Evolutionary conservation across 495 filamentous ascomycete species (phyloP), one percentile per base, ranked within the genome.

Genomic region (Penicillium bovifimosum): DNA sequence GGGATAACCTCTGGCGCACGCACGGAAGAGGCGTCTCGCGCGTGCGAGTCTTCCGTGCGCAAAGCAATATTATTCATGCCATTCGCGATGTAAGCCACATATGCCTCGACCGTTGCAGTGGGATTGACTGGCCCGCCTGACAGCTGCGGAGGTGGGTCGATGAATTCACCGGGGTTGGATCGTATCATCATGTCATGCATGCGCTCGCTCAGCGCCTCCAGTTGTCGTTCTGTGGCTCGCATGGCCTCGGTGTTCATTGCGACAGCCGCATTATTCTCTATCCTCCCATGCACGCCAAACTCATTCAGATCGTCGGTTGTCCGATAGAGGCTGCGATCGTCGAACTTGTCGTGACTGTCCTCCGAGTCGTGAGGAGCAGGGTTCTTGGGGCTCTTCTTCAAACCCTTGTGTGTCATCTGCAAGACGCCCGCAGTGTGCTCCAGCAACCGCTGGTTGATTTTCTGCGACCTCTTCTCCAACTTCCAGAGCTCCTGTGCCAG

Each of bases 391-490:
- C 73, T 67, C 52, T 80, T 77, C 53, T 79, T 80, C 53, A 76
- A 49, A 11, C 80, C 79, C 55, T 85, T 84, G 62, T 96, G 90
- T 13, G 89, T 90, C 76, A 93, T 79, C 61, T 95, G 89, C 56
- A 96, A 69, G 27, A 97, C 86, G 32, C 86, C 93, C 27, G 93
- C 90, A 0, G 90, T 96, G 66, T 98, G 93, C 62, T 91, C 81
- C n/a, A 96, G 67, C 49, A 96, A 67, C 38, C 81, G 76, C 52
- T 72, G 80, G 46, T 92, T 85, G 13, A 89, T 80, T 38, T 84
- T 81, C 60, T 89, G 82, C 29, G 80, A 69, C 44, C 86, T 76
- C 53, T 84, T 83, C 63, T 96, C 88, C 47, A 95, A 68, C 35
- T 75, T 73, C 78, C 85, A 90, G 27, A 97, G 69, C 56, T 96